Conservation (phyloP, 2,329 filamentous ascomycete genomes). For the Cryphonectria japonica region DNA sequence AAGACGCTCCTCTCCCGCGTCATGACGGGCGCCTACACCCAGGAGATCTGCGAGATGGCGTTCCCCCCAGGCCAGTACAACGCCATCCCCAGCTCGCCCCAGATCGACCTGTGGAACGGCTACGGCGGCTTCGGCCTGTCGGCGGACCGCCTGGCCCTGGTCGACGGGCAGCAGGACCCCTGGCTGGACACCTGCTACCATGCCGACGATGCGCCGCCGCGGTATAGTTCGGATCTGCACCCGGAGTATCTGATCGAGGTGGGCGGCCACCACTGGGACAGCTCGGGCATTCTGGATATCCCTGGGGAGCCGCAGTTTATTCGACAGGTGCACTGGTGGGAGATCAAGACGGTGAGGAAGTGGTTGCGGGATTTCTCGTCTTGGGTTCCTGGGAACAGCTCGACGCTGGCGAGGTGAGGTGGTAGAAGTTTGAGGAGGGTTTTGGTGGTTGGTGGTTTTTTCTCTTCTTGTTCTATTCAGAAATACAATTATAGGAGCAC, state of each 20-base stretch:
- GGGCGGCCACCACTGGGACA: conserved; percentile 57
- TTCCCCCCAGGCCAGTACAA: conserved; percentile 52
- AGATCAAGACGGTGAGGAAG: conserved; percentile 55
- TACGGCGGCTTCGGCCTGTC: conserved; percentile 52
- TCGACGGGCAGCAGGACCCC: conserved; percentile 56
- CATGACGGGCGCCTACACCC: conserved; percentile 53
- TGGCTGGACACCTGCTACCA: conserved; percentile 58
- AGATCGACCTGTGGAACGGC: conserved; percentile 46
- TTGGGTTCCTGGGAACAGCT: conserved; percentile 31
- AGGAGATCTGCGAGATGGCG: conserved; percentile 60
- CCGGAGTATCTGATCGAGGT: conserved; percentile 54
- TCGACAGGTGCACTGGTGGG: conserved; percentile 53
- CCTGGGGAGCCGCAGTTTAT: conserved; percentile 54
- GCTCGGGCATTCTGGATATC: conserved; percentile 44
- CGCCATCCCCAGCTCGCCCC: conserved; percentile 47
- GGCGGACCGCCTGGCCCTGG: conserved; percentile 52
- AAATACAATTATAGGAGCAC: no score
- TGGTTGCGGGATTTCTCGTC: conserved; percentile 41
- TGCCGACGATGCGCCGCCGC: conserved; percentile 44
- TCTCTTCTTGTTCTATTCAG: no score
- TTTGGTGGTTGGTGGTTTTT: background rate
- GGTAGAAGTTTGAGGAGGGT: background rate
- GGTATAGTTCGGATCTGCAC: conserved; percentile 46
- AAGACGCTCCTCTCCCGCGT: conserved; percentile 53
- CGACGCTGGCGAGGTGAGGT: background rate